A percentile compares a stretch with the other conserved stretches of the same genome.
Conservation (phyloP, 371 early-diverging fungal genomes). For the Zopfochytrium polystomum region DNA sequence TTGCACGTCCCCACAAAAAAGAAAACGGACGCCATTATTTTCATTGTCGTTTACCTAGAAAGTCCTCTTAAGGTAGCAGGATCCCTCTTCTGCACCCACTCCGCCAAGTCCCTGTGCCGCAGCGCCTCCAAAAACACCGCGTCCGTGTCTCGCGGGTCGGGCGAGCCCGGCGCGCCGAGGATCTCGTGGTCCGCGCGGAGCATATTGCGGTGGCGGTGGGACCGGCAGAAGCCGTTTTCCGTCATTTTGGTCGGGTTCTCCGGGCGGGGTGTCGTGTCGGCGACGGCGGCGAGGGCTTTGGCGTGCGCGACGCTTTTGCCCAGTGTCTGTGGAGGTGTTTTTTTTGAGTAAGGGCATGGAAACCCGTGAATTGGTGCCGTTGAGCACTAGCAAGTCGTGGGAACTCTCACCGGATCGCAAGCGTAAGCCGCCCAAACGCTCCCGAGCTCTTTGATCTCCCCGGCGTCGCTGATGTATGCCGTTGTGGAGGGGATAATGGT, state of each 20-base stretch:
- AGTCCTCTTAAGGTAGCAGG: slow-evolving; percentile 15
- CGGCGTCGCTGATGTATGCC: slow-evolving; percentile 33
- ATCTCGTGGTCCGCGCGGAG: slow-evolving; percentile 21
- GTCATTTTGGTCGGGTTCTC: slow-evolving; percentile 2
- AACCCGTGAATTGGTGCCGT: too few species aligned
- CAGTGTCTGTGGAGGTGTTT: background rate
- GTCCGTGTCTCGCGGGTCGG: slow-evolving; percentile 29
- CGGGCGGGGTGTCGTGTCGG: slow-evolving; percentile 1
- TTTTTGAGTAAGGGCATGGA: background rate
- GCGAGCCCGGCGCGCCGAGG: slow-evolving; percentile 36
- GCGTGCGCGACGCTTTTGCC: too few species aligned
- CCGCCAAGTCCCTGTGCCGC: slow-evolving; percentile 21
- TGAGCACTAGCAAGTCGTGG: background rate
- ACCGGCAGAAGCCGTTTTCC: too few species aligned
- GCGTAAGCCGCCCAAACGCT: slow-evolving; percentile 1
- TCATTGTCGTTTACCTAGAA: slow-evolving; percentile 25
- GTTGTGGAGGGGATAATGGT: slow-evolving; percentile 26
- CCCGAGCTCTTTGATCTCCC: slow-evolving; percentile 30
- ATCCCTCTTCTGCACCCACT: slow-evolving; percentile 30
- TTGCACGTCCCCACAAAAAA: background rate
- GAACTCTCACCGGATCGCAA: too few species aligned
- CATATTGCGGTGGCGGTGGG: too few species aligned
- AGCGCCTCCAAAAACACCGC: slow-evolving; percentile 3
- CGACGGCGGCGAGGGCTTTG: background rate
- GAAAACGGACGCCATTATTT: too few species aligned